phyloP scores from a whole-genome alignment of 176 grass and related monocot species.

The Zoysia pacifica region DNA sequence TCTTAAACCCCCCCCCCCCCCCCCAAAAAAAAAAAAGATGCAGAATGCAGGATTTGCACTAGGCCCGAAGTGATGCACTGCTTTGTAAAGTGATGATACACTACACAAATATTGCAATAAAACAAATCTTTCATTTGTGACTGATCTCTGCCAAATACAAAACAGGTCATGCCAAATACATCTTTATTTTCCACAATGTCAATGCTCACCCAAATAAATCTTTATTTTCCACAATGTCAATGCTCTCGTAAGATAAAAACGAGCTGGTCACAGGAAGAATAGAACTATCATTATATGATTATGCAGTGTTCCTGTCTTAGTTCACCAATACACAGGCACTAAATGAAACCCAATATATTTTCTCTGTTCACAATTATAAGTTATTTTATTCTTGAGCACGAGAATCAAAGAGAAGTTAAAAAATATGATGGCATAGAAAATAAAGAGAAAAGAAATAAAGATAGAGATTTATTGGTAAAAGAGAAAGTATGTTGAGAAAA shows the following conservation, averaged over 20 bases:
- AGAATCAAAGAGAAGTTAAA: too few species aligned
- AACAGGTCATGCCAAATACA: neutral
- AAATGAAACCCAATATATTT: neutral
- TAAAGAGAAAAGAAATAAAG: too few species aligned
- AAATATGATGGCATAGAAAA: too few species aligned
- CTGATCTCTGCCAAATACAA: neutral
- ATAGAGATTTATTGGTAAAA: too few species aligned
- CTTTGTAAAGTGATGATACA: neutral
- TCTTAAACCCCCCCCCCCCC: too few species aligned
- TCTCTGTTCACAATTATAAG: too few species aligned
- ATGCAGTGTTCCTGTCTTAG: neutral
- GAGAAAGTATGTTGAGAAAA: too few species aligned
- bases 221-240: too few species aligned
- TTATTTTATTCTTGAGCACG: too few species aligned
- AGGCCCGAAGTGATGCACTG: neutral
- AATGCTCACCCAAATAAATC: neutral
- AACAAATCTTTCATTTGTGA: neutral
- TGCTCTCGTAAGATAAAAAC: neutral
- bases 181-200: slow-evolving; percentile 16
- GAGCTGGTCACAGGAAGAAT: neutral
- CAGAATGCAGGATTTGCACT: too few species aligned
- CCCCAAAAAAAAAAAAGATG: too few species aligned
- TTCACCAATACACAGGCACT: neutral
- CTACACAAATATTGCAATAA: neutral
- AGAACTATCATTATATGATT: neutral